Percentiles rank a stretch among this genome's conserved stretches.
Evolutionary conservation across 768 basidiomycete species (phyloP).

Genomic region (Boletus barrowsii): DNA sequence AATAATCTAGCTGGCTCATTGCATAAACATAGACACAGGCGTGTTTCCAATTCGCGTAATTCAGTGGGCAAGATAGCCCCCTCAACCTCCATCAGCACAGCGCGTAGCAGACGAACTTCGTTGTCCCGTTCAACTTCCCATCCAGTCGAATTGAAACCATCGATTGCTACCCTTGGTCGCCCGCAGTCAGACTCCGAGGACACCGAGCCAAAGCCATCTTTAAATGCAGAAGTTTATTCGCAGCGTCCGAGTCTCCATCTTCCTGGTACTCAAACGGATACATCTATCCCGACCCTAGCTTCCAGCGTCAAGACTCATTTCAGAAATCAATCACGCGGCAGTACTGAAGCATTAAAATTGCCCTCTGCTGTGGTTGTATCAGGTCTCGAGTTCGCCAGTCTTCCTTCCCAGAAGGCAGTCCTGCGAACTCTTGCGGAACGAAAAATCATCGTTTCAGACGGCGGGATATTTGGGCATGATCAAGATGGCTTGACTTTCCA

Average conservation of each 20-base stretch:
- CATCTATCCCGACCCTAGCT: slow-evolving; percentile 11
- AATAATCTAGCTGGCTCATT: slow-evolving; percentile 2
- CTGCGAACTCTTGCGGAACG: slow-evolving; percentile 49
- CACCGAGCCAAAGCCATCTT: slow-evolving; percentile 1
- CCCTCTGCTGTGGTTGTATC: slow-evolving; percentile 67
- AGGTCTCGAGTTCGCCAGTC: slow-evolving; percentile 61
- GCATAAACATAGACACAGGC: slow-evolving; percentile 19
- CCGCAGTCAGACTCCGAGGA: slow-evolving; percentile 16
- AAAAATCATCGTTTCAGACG: slow-evolving; percentile 42
- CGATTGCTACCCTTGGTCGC: slow-evolving; percentile 12
- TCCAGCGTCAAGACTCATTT: slow-evolving; percentile 9
- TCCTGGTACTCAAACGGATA: slow-evolving; percentile 12
- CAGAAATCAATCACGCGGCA: slow-evolving; percentile 14
- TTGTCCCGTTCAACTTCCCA: slow-evolving; percentile 21
- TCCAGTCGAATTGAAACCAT: slow-evolving; percentile 16
- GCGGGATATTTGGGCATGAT: slow-evolving; percentile 15
- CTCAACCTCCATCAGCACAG: slow-evolving; percentile 19
- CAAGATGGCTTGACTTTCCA: slow-evolving; percentile 31
- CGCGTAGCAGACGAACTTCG: slow-evolving; percentile 26
- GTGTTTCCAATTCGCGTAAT: slow-evolving; percentile 21
- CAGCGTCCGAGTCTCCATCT: slow-evolving; percentile 11
- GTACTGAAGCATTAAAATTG: slow-evolving; percentile 28
- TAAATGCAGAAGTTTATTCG: background rate
- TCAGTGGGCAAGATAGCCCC: slow-evolving; percentile 15
- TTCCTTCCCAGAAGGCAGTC: slow-evolving; percentile 57